Evolutionary conservation across 192 early-diverging fungal species (phyloP).

Genomic region (Chytriomyces hyalinus): DNA sequence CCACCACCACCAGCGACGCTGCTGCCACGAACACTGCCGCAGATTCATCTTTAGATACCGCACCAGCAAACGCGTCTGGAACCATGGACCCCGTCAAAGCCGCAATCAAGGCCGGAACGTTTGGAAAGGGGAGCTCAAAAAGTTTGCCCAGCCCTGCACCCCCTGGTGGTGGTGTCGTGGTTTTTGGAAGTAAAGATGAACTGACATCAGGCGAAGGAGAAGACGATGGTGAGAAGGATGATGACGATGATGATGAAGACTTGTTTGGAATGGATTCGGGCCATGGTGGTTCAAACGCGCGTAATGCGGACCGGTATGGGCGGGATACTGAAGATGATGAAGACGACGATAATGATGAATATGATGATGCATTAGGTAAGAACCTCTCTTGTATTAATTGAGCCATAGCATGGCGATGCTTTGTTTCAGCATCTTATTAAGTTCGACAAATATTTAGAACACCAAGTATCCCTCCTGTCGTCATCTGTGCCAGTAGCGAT

Average conservation of each 20-base stretch:
- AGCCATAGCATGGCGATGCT: too few relatives aligned
- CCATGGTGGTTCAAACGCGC: not conserved
- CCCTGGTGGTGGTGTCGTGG: not conserved
- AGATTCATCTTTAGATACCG: too few relatives aligned
- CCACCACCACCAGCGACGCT: not conserved
- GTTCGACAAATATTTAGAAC: not conserved
- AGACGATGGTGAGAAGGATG: not conserved
- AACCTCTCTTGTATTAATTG: not conserved
- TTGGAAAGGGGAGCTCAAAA: not conserved
- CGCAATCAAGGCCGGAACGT: too few relatives aligned
- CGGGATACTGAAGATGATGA: conserved; percentile 14
- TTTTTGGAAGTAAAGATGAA: conserved; percentile 1
- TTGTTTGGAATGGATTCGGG: conserved; percentile 20
- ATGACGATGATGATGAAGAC: not conserved
- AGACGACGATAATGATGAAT: conserved; percentile 11
- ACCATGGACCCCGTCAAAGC: too few relatives aligned
- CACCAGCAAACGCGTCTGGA: too few relatives aligned
- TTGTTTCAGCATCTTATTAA: not conserved
- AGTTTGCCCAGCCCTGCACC: conserved; percentile 25
- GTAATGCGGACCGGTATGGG: not conserved
- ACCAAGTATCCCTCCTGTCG: conserved; percentile 19
- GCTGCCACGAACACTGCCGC: not conserved
- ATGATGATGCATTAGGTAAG: conserved; percentile 1
- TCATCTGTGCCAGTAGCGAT: conserved; percentile 25
- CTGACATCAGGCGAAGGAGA: not conserved